These are phyloP conservation scores for Nepenthes gracilis DNA, from an alignment of 148 eudicot species.

Conservation along the genomic window DNA sequence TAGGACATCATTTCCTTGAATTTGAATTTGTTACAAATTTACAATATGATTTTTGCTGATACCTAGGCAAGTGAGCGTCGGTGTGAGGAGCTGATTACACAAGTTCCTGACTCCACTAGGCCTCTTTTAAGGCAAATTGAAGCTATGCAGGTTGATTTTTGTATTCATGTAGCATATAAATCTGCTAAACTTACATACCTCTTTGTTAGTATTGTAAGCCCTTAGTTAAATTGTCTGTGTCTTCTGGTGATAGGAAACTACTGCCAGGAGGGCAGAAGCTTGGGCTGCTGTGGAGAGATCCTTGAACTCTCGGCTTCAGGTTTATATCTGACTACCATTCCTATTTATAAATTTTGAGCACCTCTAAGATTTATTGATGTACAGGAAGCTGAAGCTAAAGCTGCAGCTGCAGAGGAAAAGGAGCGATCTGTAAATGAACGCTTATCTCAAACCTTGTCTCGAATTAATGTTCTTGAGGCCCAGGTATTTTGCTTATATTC, in stretches of 20 bases:
- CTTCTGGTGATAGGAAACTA: slow-evolving; percentile 57
- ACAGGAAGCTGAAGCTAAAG: slow-evolving; percentile 97
- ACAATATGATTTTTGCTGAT: slow-evolving; percentile 6
- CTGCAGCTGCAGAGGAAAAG: slow-evolving; percentile 88
- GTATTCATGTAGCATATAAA: neutral
- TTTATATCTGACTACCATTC: slow-evolving; percentile 8
- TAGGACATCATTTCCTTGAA: neutral
- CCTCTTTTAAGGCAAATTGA: slow-evolving; percentile 96
- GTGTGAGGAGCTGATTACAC: slow-evolving; percentile 85
- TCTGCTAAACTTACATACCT: neutral
- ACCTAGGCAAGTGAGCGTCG: slow-evolving; percentile 91
- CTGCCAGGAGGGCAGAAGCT: slow-evolving; percentile 75
- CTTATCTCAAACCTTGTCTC: slow-evolving; percentile 86
- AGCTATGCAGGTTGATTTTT: slow-evolving; percentile 76
- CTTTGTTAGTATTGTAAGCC: neutral
- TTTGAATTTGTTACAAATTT: neutral
- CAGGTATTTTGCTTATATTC: slow-evolving; percentile 40
- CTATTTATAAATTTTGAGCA: neutral
- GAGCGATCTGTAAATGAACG: slow-evolving; percentile 88
- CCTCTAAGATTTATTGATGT: slow-evolving; percentile 6
- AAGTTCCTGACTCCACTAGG: slow-evolving; percentile 96
- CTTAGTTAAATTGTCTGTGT: slow-evolving; percentile 1
- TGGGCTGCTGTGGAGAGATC: slow-evolving; percentile 96
- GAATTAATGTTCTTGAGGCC: slow-evolving; percentile 93
- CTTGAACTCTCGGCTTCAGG: slow-evolving; percentile 86